Evolutionary conservation across 495 filamentous ascomycete genomes (phyloP).

Genomic region (Aspergillus wentii): DNA sequence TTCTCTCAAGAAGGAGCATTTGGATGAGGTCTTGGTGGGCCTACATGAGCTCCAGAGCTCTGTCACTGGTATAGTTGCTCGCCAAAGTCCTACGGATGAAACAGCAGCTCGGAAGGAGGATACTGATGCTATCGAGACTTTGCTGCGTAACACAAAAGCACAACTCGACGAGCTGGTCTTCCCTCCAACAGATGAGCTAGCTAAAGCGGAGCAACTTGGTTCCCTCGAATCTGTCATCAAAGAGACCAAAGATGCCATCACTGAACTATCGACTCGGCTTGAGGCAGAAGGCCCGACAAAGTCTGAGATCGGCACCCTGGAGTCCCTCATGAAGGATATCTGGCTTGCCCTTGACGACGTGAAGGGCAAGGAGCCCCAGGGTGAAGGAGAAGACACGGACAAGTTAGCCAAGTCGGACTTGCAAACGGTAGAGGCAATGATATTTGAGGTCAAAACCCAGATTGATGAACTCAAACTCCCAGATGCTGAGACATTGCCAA

Average conservation of each 20-base stretch:
- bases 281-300: conserved; percentile 63
- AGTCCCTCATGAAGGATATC: conserved; percentile 70
- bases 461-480: conserved; percentile 66
- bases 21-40: conserved; percentile 54
- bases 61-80: conserved; percentile 40
- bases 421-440: conserved; percentile 70
- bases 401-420: conserved; percentile 73
- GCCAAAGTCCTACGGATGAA: conserved; percentile 32
- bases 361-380: conserved; percentile 51
- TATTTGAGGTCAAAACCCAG: conserved; percentile 72
- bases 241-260: conserved; percentile 66
- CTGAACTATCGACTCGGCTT: conserved; percentile 50
- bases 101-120: conserved; percentile 62
- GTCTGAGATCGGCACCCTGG: conserved; percentile 71
- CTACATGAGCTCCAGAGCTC: conserved; percentile 55
- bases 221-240: conserved; percentile 63
- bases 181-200: conserved; percentile 51
- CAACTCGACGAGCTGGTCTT: conserved; percentile 74
- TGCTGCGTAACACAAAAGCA: conserved; percentile 78
- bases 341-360: conserved; percentile 70
- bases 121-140: conserved; percentile 80
- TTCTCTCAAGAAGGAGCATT: conserved; percentile 51
- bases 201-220: conserved; percentile 73
- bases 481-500: conserved; percentile 58
- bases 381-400: conserved; percentile 58